phyloP scores from a whole-genome alignment of 768 basidiomycete genomes.

The Tylopilus subfusipes region DNA sequence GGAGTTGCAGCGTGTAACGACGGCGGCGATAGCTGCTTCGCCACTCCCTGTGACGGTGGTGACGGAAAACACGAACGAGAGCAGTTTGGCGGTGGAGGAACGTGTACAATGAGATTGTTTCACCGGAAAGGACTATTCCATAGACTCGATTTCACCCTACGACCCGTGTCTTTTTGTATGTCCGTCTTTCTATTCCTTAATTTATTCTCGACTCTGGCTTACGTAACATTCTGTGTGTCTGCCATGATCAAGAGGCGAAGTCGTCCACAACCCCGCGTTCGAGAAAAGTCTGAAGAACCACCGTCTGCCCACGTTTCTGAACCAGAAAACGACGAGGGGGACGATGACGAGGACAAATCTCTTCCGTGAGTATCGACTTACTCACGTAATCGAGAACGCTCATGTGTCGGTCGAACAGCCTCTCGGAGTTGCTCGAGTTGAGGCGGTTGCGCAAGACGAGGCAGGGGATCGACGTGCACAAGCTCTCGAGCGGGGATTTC shows the following conservation, averaged over 20 bases:
- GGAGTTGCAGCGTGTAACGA: conserved; percentile 20
- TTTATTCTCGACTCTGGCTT: conserved; percentile 4
- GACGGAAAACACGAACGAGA: conserved; percentile 11
- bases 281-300: conserved; percentile 43
- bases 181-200: neutral
- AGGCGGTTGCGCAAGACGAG: conserved; percentile 69
- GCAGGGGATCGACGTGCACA: conserved; percentile 82
- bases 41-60: neutral
- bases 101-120: conserved; percentile 14
- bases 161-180: neutral
- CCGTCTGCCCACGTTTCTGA: conserved; percentile 8
- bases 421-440: conserved; percentile 82
- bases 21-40: conserved; percentile 6
- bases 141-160: conserved; percentile 6
- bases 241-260: conserved; percentile 72
- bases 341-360: conserved; percentile 38
- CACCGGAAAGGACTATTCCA: neutral
- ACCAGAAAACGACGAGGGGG: conserved; percentile 11
- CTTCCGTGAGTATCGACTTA: conserved; percentile 44
- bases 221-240: conserved; percentile 2
- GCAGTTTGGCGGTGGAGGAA: conserved; percentile 8
- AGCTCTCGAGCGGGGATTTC: conserved; percentile 78
- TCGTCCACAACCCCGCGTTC: conserved; percentile 57
- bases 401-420: conserved; percentile 35
- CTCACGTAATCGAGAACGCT: neutral